Percentiles rank a stretch among this genome's conserved stretches.
phyloP scores from a whole-genome alignment of 495 filamentous ascomycete species.

The Daldinia loculata region DNA sequence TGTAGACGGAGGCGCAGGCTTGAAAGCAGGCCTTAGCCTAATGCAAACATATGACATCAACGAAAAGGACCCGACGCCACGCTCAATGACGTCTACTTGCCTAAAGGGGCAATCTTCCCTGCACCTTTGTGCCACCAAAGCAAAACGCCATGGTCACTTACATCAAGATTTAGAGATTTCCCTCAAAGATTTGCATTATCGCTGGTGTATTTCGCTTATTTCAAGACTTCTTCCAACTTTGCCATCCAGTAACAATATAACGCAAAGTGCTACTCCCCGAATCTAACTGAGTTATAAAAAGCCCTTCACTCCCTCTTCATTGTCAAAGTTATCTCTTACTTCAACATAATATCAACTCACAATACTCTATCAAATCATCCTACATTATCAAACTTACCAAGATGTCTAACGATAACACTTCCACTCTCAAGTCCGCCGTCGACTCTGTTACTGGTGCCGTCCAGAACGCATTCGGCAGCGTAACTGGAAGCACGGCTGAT shows the following conservation, averaged over 20 bases:
- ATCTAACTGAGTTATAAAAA: slow-evolving; percentile 11
- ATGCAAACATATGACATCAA: slow-evolving; percentile 38
- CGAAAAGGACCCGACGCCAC: slow-evolving; percentile 21
- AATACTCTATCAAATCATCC: neutral
- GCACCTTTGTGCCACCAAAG: slow-evolving; percentile 28
- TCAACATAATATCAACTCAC: neutral
- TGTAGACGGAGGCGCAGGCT: slow-evolving; percentile 12
- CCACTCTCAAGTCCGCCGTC: slow-evolving; percentile 81
- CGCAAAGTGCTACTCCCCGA: neutral
- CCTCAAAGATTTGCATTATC: slow-evolving; percentile 18
- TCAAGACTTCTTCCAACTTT: neutral
- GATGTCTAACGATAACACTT: slow-evolving; percentile 77
- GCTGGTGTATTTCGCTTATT: slow-evolving; percentile 1
- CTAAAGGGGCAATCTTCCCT: slow-evolving; percentile 35
- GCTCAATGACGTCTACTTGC: slow-evolving; percentile 35
- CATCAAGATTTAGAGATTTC: slow-evolving; percentile 29
- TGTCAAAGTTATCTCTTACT: neutral
- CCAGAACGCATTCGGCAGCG: slow-evolving; percentile 73
- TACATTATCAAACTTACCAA: slow-evolving; percentile 21
- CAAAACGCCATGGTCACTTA: slow-evolving; percentile 28
- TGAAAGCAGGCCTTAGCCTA: slow-evolving; percentile 25
- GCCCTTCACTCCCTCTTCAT: neutral
- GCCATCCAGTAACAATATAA: neutral
- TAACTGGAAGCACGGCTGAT: slow-evolving; percentile 77
- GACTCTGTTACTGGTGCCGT: slow-evolving; percentile 78